Evolutionary conservation across 306 rosid species (phyloP).

Genomic region (Pterocarpus macrocarpus): DNA sequence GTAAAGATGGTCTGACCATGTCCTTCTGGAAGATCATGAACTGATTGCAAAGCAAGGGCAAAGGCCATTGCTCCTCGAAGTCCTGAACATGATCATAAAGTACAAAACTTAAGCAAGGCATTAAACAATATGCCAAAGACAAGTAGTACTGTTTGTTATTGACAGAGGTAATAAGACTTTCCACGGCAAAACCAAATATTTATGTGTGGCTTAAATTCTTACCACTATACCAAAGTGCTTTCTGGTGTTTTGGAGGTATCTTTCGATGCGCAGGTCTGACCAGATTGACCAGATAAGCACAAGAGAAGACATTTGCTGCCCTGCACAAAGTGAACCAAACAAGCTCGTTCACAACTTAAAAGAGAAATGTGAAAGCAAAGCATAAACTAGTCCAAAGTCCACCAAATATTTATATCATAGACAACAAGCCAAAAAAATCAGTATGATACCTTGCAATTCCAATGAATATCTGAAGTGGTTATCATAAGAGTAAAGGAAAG

Average conservation of each 20-base stretch:
- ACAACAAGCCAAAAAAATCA: constrained; percentile 29
- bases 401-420: background rate
- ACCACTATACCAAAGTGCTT: constrained; percentile 99
- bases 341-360: constrained; percentile 35
- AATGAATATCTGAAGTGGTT: constrained; percentile 78
- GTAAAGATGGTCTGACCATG: constrained; percentile 99
- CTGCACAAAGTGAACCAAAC: constrained; percentile 60
- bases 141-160: constrained; percentile 21
- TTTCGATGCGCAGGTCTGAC: constrained; percentile 80
- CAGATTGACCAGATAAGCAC: constrained; percentile 92
- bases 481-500: constrained; percentile 67
- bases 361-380: constrained; percentile 27
- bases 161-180: constrained; percentile 34
- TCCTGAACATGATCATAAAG: constrained; percentile 62
- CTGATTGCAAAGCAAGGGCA: constrained; percentile 97
- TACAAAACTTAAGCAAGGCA: constrained; percentile 24
- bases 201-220: constrained; percentile 45
- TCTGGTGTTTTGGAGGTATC: constrained; percentile 86
- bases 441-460: constrained; percentile 83
- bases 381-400: constrained; percentile 9
- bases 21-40: constrained; percentile 99
- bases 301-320: constrained; percentile 95
- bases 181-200: constrained; percentile 34
- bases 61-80: constrained; percentile 99
- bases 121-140: constrained; percentile 32